Evolutionary conservation across 305 asterid species (phyloP).

Genomic region (Fraxinus platypoda): DNA sequence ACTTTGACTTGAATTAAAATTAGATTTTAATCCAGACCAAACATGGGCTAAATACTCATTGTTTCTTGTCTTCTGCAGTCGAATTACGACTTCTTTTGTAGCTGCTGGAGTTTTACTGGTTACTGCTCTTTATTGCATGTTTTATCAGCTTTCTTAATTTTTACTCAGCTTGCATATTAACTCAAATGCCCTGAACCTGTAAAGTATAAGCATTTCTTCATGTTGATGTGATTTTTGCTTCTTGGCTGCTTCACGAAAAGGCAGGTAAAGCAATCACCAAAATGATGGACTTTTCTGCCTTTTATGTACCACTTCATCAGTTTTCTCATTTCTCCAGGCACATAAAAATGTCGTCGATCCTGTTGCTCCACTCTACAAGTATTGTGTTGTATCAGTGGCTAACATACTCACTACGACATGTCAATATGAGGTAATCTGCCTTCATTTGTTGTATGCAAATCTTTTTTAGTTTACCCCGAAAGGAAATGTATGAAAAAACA

Average conservation of each 20-base stretch:
- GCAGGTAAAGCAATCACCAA: background rate
- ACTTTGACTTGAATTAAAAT: too few relatives aligned
- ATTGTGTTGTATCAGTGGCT: constrained; percentile 75
- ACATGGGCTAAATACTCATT: constrained; percentile 69
- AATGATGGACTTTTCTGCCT: constrained; percentile 8
- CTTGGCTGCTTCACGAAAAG: background rate
- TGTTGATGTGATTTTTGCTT: background rate
- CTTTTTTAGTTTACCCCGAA: background rate
- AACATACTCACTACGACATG: constrained; percentile 93
- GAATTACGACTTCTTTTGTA: constrained; percentile 86
- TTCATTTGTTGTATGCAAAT: constrained; percentile 13
- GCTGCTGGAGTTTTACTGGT: constrained; percentile 85
- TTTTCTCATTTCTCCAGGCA: constrained; percentile 46
- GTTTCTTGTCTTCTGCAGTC: constrained; percentile 97
- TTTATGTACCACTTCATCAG: background rate
- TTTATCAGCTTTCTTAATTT: constrained; percentile 10
- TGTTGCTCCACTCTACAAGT: constrained; percentile 88
- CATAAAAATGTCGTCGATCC: constrained; percentile 77
- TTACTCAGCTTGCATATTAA: background rate
- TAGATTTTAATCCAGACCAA: too few relatives aligned
- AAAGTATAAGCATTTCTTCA: background rate
- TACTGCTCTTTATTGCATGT: constrained; percentile 27
- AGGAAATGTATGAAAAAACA: background rate
- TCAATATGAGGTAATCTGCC: constrained; percentile 77
- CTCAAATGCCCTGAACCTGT: background rate